These are phyloP conservation scores for Phaeosphaeria sp. DNA, from an alignment of 2,329 filamentous ascomycete genomes.

Conservation along the genomic window DNA sequence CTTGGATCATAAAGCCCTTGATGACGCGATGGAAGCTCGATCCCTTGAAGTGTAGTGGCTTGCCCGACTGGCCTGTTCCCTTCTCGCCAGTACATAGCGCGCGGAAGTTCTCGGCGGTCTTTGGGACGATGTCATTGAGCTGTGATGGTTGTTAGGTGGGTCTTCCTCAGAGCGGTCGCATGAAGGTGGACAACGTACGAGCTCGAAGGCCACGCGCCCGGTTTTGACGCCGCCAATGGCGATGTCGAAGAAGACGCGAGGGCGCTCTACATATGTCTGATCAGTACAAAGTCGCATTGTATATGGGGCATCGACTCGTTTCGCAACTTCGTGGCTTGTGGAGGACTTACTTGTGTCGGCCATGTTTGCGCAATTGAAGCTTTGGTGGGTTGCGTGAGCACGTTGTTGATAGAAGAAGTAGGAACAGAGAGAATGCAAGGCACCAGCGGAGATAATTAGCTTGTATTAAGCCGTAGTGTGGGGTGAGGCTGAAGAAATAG, in stretches of 20 bases:
- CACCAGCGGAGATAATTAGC: neutral
- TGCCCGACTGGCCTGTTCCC: constrained; percentile 79
- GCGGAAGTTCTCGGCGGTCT: constrained; percentile 96
- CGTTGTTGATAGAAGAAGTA: neutral
- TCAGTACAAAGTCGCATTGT: constrained; percentile 9
- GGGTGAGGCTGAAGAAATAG: constrained; percentile 31
- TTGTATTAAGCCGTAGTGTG: constrained; percentile 6
- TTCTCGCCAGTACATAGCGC: constrained; percentile 95
- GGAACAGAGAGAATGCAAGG: neutral
- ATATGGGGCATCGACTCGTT: neutral
- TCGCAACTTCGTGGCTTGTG: neutral
- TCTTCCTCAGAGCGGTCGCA: neutral
- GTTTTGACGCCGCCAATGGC: constrained; percentile 74
- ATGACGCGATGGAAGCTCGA: constrained; percentile 95
- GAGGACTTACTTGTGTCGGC: constrained; percentile 29
- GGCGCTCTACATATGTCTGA: constrained; percentile 62
- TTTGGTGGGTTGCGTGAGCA: neutral
- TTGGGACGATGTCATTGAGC: constrained; percentile 72
- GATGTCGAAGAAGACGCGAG: constrained; percentile 93
- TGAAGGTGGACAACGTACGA: constrained; percentile 58
- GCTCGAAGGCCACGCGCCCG: constrained; percentile 85
- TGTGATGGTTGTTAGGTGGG: constrained; percentile 14
- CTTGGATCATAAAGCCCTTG: constrained; percentile 98
- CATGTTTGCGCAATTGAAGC: constrained; percentile 27
- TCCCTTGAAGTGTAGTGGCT: constrained; percentile 90